phyloP scores from a whole-genome alignment of 164 flowering plant genomes.

The Aristolochia fimbriata region DNA sequence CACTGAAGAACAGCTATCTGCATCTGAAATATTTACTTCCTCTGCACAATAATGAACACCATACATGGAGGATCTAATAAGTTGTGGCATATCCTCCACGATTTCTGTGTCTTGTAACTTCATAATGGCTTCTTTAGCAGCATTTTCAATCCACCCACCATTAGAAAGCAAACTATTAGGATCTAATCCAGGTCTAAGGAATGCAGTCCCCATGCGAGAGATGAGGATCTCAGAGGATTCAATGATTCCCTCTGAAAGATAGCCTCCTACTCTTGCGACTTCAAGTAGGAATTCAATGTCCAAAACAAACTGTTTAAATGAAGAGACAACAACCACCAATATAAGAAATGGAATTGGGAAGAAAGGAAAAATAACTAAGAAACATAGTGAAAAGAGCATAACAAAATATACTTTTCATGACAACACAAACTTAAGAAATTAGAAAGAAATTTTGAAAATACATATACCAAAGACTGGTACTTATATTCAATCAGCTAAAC shows the following conservation, averaged over 20 bases:
- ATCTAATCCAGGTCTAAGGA: constrained; percentile 28
- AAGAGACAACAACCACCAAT: background rate
- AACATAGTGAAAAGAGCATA: background rate
- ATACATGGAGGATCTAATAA: constrained; percentile 7
- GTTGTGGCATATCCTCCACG: background rate
- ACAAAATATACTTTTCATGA: background rate
- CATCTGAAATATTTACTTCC: constrained; percentile 1
- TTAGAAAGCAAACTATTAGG: constrained; percentile 23
- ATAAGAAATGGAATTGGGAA: background rate
- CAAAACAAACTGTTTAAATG: background rate
- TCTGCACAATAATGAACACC: constrained; percentile 4
- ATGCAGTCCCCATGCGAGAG: constrained; percentile 24
- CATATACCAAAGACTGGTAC: no score
- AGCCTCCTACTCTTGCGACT: constrained; percentile 17
- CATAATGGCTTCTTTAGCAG: constrained; percentile 30
- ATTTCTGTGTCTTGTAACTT: constrained; percentile 32
- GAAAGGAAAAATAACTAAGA: background rate
- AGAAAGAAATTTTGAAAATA: no score
- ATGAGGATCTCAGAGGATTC: constrained; percentile 20
- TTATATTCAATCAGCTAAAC: no score
- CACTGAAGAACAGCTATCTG: background rate
- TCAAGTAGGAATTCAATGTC: constrained; percentile 1
- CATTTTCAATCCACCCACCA: constrained; percentile 25
- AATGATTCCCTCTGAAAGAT: constrained; percentile 24
- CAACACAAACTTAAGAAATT: no score